Percentiles rank a stretch among this genome's conserved stretches.
phyloP scores from a whole-genome alignment of 768 basidiomycete species.

The Leccinum aurantiacum region DNA sequence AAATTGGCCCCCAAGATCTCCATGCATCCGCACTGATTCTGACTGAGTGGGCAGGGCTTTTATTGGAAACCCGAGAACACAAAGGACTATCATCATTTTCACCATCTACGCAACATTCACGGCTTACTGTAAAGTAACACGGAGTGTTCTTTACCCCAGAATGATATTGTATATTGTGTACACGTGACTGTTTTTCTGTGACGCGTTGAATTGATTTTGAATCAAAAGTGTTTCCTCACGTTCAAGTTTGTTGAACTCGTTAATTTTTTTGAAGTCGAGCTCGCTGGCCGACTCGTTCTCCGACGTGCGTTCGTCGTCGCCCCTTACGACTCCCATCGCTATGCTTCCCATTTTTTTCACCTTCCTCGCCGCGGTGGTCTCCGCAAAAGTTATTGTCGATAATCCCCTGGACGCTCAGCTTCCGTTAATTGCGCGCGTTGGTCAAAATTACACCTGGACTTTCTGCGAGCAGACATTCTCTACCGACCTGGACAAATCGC shows the following conservation, averaged over 20 bases:
- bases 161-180: constrained; percentile 5
- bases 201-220: constrained; percentile 14
- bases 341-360: constrained; percentile 65
- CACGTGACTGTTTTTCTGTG: constrained; percentile 30
- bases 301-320: constrained; percentile 37
- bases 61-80: no score
- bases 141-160: not conserved
- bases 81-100: no score
- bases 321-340: constrained; percentile 53
- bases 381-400: constrained; percentile 50
- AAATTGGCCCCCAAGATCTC: no score
- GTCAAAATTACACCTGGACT: constrained; percentile 65
- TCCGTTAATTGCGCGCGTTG: constrained; percentile 73
- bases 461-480: constrained; percentile 67
- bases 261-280: constrained; percentile 37
- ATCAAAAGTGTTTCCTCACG: constrained; percentile 7
- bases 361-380: constrained; percentile 40
- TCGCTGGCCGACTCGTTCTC: constrained; percentile 60
- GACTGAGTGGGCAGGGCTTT: no score
- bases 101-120: no score
- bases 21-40: no score
- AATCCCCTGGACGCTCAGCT: constrained; percentile 71
- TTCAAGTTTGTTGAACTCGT: constrained; percentile 6
- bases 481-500: constrained; percentile 41
- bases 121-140: no score